These are phyloP conservation scores for Colletotrichum higginsianum DNA, from an alignment of 2,329 filamentous ascomycete species.

Conservation along the genomic window DNA sequence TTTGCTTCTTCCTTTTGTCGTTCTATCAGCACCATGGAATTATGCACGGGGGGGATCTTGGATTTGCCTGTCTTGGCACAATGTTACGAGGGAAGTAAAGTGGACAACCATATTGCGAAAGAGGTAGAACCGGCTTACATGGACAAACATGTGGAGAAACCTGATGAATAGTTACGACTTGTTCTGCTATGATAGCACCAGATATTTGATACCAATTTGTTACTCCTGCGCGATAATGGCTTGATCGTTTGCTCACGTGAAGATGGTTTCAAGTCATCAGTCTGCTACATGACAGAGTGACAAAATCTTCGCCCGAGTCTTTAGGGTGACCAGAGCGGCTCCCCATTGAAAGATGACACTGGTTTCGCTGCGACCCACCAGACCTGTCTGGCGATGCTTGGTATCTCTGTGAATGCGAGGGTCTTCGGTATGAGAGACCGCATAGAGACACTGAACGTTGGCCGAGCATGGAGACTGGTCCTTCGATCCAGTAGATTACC, in stretches of 20 bases:
- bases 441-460: neutral
- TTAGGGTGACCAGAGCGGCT: no score
- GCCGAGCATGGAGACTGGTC: neutral
- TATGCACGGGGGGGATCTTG: neutral
- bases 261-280: neutral
- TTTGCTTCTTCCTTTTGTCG: neutral
- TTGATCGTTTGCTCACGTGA: neutral
- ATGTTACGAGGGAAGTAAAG: neutral
- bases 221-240: neutral
- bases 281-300: neutral
- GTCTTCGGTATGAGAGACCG: neutral
- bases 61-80: neutral
- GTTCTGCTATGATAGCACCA: neutral
- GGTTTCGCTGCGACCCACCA: no score
- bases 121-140: conserved; percentile 3
- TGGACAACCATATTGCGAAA: neutral
- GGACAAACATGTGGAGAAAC: neutral
- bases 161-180: neutral
- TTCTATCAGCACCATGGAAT: neutral
- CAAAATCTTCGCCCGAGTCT: no score
- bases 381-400: no score
- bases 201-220: conserved; percentile 11
- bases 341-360: no score
- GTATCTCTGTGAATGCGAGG: no score
- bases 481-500: neutral